Evolutionary conservation across 164 flowering plant genomes (phyloP), one percentile per base, ranked within the genome.

Genomic region (Hamamelis virginiana): DNA sequence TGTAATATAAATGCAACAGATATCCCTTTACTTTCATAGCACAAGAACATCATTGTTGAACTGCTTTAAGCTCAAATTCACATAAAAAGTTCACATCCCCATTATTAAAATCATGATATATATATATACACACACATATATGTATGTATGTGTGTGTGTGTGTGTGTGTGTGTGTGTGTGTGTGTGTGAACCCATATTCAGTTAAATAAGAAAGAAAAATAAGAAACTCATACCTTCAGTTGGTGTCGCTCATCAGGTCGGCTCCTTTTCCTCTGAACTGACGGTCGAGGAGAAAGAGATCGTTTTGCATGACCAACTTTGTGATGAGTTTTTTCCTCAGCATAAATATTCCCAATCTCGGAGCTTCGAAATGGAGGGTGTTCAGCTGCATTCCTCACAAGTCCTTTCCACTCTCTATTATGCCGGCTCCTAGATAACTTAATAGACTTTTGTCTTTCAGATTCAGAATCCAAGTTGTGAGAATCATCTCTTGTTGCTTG

Each of bases 371-470:
- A 76, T 62, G 88, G 83, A 67, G 91, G 94, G 3, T 80, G 81
- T 51, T 90, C 87, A 61, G 72, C 78, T 3, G 56, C 85, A 82
- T 87, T 84, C 72, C 82, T 83, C 12, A 72, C 69, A 25, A 83
- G 59, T 44, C 86, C 88, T 81, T 82, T 88, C 90, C 88, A 84
- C 63, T 87, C 89, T 73, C 85, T 86, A 62, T 74, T 84, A 41
- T 80, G 89, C 60, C 86, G 78, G 51, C 80, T 79, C 67, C 77
- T 85, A 51, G 76, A 64, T 67, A 80, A 74, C 62, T 69, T 84
- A 44, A 21, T 62, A 50, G 77, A 60, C 59, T 72, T 83, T 60
- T 66, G 86, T 66, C 64, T 75, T 52, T 81, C 87, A 38, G 81
- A 69, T 28, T 80, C 91, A 63, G 86, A 65, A 75, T 88, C 84